phyloP scores from a whole-genome alignment of 2,329 filamentous ascomycete genomes.

The Trichophyton schoenleinii region DNA sequence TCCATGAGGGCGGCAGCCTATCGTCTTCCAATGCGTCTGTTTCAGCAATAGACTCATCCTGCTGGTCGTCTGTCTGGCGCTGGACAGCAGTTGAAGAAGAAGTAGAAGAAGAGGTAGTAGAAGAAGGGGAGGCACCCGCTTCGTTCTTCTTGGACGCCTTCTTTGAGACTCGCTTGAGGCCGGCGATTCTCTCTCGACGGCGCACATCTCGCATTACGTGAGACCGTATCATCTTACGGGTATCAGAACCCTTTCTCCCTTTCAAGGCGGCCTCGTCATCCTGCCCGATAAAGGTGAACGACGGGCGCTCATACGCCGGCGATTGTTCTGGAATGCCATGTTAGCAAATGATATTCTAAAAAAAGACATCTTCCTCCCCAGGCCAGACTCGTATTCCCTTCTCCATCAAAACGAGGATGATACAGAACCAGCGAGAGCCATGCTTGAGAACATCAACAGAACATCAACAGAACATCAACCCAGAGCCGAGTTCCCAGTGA shows the following conservation, averaged over 20 bases:
- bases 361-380: too few relatives aligned
- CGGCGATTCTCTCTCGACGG: constrained; percentile 28
- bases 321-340: not conserved
- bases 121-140: not conserved
- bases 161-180: constrained; percentile 25
- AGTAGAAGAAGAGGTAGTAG: not conserved
- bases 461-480: not conserved
- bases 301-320: constrained; percentile 13
- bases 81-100: not conserved
- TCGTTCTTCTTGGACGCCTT: constrained; percentile 15
- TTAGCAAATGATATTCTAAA: not conserved
- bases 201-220: constrained; percentile 35
- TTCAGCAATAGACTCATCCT: not conserved
- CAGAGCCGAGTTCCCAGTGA: not conserved
- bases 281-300: constrained; percentile 32
- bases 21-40: not conserved
- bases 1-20: constrained; percentile 7
- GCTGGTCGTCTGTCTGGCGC: not conserved
- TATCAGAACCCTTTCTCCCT: constrained; percentile 27
- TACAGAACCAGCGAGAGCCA: not conserved
- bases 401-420: too few relatives aligned
- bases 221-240: constrained; percentile 30
- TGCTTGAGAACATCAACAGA: not conserved
- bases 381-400: too few relatives aligned
- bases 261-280: constrained; percentile 29